These are phyloP conservation scores for Drechslerella dactyloides DNA, from an alignment of 2,329 filamentous ascomycete species.

Conservation along the genomic window DNA sequence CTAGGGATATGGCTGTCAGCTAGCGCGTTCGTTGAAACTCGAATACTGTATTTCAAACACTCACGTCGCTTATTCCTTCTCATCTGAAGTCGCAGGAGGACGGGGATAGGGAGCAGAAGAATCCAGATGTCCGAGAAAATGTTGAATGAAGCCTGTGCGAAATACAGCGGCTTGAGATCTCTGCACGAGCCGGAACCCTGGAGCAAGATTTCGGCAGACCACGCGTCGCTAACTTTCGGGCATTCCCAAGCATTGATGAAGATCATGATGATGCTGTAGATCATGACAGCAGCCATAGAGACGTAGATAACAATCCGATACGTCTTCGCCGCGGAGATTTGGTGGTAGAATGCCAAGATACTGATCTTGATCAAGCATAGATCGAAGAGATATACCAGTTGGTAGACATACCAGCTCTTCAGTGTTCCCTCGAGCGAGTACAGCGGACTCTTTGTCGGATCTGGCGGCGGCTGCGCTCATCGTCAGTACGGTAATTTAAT, in stretches of 20 bases:
- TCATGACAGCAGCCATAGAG: constrained; percentile 55
- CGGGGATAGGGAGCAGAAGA: constrained; percentile 61
- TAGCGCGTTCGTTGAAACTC: neutral
- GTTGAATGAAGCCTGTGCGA: constrained; percentile 60
- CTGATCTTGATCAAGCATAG: constrained; percentile 59
- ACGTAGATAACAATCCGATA: constrained; percentile 57
- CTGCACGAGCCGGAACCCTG: constrained; percentile 56
- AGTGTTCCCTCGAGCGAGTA: constrained; percentile 51
- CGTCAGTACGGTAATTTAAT: neutral
- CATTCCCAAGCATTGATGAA: constrained; percentile 56
- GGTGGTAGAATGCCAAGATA: constrained; percentile 60
- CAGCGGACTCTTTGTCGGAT: constrained; percentile 44
- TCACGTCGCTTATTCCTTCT: constrained; percentile 56
- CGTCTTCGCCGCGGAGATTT: constrained; percentile 56
- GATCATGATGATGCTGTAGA: constrained; percentile 56
- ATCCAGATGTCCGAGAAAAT: constrained; percentile 62
- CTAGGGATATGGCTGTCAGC: constrained; percentile 18
- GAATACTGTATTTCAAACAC: neutral
- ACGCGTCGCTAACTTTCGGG: constrained; percentile 53
- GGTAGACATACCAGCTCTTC: constrained; percentile 59
- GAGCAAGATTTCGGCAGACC: constrained; percentile 54
- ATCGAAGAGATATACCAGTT: constrained; percentile 58
- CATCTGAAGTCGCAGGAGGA: constrained; percentile 62
- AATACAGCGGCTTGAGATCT: constrained; percentile 58
- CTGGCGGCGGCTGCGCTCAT: constrained; percentile 27